phyloP scores from a whole-genome alignment of 768 basidiomycete species.

The Suillus subluteus region DNA sequence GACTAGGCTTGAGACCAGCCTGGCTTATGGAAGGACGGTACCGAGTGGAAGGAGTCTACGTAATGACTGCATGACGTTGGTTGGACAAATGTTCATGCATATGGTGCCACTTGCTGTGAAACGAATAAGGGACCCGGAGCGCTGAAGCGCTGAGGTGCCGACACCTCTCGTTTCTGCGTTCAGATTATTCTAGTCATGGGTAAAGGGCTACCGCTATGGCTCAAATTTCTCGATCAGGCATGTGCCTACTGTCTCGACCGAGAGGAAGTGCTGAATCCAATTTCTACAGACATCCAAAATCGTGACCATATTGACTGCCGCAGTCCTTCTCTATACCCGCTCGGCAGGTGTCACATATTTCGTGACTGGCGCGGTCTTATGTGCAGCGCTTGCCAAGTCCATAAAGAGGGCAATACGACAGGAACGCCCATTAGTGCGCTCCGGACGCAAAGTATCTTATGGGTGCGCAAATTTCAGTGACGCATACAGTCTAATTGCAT shows the following conservation, averaged over 20 bases:
- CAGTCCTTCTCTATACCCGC: conserved; percentile 57
- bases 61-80: no score
- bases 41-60: no score
- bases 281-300: conserved; percentile 56
- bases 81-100: no score
- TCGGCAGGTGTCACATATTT: conserved; percentile 69
- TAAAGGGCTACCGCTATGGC: conserved; percentile 21
- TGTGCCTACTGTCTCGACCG: neutral
- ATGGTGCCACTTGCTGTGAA: neutral
- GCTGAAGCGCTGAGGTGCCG: no score
- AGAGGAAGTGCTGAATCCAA: neutral
- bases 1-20: no score
- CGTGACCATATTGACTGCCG: conserved; percentile 55
- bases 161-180: no score
- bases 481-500: neutral
- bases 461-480: conserved; percentile 51
- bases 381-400: conserved; percentile 60
- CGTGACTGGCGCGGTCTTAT: conserved; percentile 56
- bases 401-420: conserved; percentile 66
- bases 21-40: no score
- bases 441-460: conserved; percentile 57
- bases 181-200: neutral
- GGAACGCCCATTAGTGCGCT: conserved; percentile 53
- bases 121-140: no score
- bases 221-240: conserved; percentile 39